phyloP scores from a whole-genome alignment of 1,284 basidiomycete species.

The Pseudozyma thailandica region DNA sequence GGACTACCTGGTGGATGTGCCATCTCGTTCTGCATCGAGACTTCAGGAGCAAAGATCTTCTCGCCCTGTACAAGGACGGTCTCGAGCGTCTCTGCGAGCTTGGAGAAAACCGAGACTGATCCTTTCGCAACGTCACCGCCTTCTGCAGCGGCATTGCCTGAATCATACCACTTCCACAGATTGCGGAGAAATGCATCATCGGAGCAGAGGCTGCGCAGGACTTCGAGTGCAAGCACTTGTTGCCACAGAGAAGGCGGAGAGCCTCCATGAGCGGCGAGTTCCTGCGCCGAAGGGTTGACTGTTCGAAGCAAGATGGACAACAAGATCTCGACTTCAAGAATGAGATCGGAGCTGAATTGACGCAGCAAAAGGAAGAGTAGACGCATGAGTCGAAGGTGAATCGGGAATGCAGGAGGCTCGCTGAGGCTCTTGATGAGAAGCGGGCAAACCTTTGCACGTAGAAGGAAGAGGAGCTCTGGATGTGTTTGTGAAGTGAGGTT shows the following conservation, averaged over 20 bases:
- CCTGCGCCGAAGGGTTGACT: conserved; percentile 36
- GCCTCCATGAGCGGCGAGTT: conserved; percentile 34
- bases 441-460: conserved; percentile 88
- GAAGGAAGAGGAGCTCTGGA: conserved; percentile 81
- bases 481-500: conserved; percentile 69
- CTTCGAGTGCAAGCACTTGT: conserved; percentile 63
- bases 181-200: conserved; percentile 59
- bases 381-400: conserved; percentile 88
- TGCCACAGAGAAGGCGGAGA: conserved; percentile 55
- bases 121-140: conserved; percentile 3
- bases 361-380: conserved; percentile 92
- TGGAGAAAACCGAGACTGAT: conserved; percentile 50
- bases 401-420: conserved; percentile 84
- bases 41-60: conserved; percentile 30
- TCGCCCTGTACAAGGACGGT: conserved; percentile 39
- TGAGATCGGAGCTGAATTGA: conserved; percentile 81
- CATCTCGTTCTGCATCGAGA: conserved; percentile 27
- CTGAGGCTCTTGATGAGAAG: conserved; percentile 79
- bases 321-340: conserved; percentile 66
- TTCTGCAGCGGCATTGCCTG: conserved; percentile 2
- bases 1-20: conserved; percentile 26
- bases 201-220: conserved; percentile 57
- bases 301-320: conserved; percentile 60
- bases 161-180: conserved; percentile 63
- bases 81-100: conserved; percentile 52